These are phyloP conservation scores for Mycocentrospora acerina DNA, from an alignment of 2,329 filamentous ascomycete genomes.

Conservation along the genomic window DNA sequence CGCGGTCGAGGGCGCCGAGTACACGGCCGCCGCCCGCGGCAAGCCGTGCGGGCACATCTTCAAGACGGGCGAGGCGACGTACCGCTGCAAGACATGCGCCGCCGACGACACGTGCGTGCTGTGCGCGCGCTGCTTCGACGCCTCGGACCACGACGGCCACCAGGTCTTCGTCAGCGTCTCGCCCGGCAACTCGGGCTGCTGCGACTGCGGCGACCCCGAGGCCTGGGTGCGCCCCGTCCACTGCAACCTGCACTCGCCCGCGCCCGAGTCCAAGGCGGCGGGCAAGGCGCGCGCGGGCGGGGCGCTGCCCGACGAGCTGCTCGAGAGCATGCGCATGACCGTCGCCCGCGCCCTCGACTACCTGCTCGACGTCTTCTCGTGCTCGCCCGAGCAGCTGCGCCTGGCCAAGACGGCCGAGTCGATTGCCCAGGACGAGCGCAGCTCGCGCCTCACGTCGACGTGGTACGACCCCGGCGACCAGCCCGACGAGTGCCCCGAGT, in stretches of 20 bases:
- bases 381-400: slow-evolving; percentile 91
- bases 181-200: slow-evolving; percentile 90
- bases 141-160: slow-evolving; percentile 91
- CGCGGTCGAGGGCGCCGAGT: slow-evolving; percentile 90
- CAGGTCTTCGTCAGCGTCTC: slow-evolving; percentile 88
- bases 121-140: slow-evolving; percentile 91
- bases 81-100: slow-evolving; percentile 90
- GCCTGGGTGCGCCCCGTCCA: slow-evolving; percentile 87
- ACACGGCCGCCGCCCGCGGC: slow-evolving; percentile 85
- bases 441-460: slow-evolving; percentile 72
- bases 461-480: slow-evolving; percentile 68
- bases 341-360: slow-evolving; percentile 87
- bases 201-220: slow-evolving; percentile 94
- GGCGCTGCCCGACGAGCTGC: slow-evolving; percentile 70
- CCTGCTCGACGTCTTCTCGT: slow-evolving; percentile 96
- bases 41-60: slow-evolving; percentile 98
- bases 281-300: slow-evolving; percentile 60
- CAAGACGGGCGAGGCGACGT: slow-evolving; percentile 89
- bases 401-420: slow-evolving; percentile 79
- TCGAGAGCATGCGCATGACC: slow-evolving; percentile 78
- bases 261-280: slow-evolving; percentile 42
- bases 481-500: slow-evolving; percentile 68
- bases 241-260: slow-evolving; percentile 87
- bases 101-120: slow-evolving; percentile 94
- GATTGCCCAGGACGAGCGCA: slow-evolving; percentile 77